Base-by-base conservation (phyloP, 345 rosid species). In the Ceriops decandra region DNA sequence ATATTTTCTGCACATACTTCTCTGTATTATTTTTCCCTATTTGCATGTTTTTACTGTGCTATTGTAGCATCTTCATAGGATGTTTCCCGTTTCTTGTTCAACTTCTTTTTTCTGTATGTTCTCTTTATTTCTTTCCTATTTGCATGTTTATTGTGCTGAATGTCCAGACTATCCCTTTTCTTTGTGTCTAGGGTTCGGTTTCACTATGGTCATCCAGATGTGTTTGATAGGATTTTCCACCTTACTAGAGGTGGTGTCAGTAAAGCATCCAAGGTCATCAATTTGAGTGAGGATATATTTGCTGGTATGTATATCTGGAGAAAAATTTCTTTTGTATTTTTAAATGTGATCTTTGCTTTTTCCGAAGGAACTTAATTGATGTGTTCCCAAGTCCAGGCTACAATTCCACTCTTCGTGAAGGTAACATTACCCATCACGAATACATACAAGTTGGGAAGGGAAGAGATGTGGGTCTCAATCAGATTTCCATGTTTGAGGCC, bases 181-280 rank as follows among this genome's bases (percentile, higher is more conserved):
- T 62, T 51, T 36, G 72, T 20, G 63, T 73, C 54, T 68, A 95
- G 99, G 92, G 99, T 95, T 59, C 98, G 99, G 62, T 95, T 95
- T 79, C 99, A 95, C 72, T 95, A 95, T 81, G 99, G 98, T 67
- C 99, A 95, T 81, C 99, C 99, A 2, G 99, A 95, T 87, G 97
- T 95, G 46, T 95, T 95, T 62, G 99, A 95, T 79, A 85, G 99
- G 85, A 88, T 95, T 31, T 95, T 95, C 82, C 99, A 95, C 79
- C 91, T 95, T 42, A 90, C 96, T 24, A 90, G 99, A 81, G 99
- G 99, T 49, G 99, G 99, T 79, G 83, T 95, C 35, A 90, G 99
- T 78, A 95, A 95, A 85, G 98, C 99, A 60, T 95, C 99, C 51
- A 92, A 85, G 78, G 95, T 92, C 36, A 92, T 95, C 84, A 95